Base-by-base conservation (phyloP, 805 yeast genomes). In the Metschnikowia gelsemii region DNA sequence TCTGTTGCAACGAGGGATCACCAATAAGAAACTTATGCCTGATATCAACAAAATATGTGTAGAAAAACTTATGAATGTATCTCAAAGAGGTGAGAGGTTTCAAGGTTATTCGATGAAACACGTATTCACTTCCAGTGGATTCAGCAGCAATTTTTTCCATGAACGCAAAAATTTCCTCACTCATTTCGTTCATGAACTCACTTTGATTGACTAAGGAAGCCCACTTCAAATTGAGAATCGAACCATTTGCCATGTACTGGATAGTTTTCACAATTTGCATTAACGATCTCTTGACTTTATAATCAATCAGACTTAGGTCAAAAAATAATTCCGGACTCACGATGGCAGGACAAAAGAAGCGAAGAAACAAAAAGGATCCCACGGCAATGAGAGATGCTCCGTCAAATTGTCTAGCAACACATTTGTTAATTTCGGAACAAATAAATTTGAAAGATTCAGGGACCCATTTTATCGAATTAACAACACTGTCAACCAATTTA, bases 321-420 rank as follows among this genome's bases (percentile, higher is more conserved):
- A 70, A 64, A 42, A 62, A 72, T 5, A 82, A 72, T 43, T 87
- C 95, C 0, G 97, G 97, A 24, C 88, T 80, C 11, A 90, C 90
- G 52, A 90, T 81, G 0, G 96, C 95, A 9, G 98, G 97, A 58
- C 95, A 85, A 46, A 84, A 73, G 47, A 84, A 79, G 42, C 96
- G 67, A 51, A 91, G 68, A 55, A 91, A 90, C 40, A 91, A 69
- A 58, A 86, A 91, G 0, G 96, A 89, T 0, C 96, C 96, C 20
- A 88, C 84, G 1, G 95, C 88, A 28, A 80, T 70, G 19, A 68
- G 47, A 27, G 76, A 69, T 32, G 82, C 75, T 28, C 83, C 84
- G 28, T 77, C 80, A 51, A 84, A 84, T 50, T 78, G 79, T n/a
- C 64, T 62, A 21, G 73, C 64, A 39, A 87, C 80, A 41, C 82